Percentiles rank a stretch among this genome's conserved stretches.
These are phyloP conservation scores for Elsinoe arachidis DNA, from an alignment of 2,329 filamentous ascomycete genomes.

Conservation along the genomic window DNA sequence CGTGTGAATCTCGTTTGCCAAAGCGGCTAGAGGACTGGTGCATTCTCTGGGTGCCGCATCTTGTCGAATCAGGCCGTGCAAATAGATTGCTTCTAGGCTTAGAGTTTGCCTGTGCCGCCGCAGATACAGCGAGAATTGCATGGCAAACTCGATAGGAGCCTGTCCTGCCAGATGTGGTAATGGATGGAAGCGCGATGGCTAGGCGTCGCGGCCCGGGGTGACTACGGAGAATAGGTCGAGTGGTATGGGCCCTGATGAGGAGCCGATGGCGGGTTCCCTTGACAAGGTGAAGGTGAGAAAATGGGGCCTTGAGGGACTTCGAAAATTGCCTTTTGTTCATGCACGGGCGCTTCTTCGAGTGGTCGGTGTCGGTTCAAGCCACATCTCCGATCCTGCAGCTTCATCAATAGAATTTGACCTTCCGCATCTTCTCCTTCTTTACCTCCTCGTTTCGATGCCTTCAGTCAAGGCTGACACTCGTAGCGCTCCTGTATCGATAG, in stretches of 20 bases:
- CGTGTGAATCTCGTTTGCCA: slow-evolving; percentile 4
- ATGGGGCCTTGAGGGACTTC: too few species aligned
- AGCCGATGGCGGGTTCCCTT: background rate
- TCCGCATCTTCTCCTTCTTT: background rate
- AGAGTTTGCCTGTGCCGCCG: background rate
- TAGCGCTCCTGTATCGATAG: background rate
- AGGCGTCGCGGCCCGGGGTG: background rate
- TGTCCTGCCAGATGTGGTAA: background rate
- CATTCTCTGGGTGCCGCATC: slow-evolving; percentile 3
- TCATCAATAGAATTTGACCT: background rate
- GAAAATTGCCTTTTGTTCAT: too few species aligned
- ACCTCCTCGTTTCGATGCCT: background rate
- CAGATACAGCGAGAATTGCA: background rate
- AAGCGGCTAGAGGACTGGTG: background rate
- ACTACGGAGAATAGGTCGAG: background rate
- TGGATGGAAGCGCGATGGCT: background rate
- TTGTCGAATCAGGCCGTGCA: background rate
- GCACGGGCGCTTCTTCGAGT: background rate
- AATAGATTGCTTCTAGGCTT: background rate
- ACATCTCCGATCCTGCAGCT: slow-evolving; percentile 1
- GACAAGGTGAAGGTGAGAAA: background rate
- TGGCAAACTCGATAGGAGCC: background rate
- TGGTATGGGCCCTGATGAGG: background rate
- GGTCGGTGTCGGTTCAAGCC: slow-evolving; percentile 9
- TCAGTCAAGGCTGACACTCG: background rate